phyloP scores from a whole-genome alignment of 495 filamentous ascomycete species.

The Neurospora tetraspora region DNA sequence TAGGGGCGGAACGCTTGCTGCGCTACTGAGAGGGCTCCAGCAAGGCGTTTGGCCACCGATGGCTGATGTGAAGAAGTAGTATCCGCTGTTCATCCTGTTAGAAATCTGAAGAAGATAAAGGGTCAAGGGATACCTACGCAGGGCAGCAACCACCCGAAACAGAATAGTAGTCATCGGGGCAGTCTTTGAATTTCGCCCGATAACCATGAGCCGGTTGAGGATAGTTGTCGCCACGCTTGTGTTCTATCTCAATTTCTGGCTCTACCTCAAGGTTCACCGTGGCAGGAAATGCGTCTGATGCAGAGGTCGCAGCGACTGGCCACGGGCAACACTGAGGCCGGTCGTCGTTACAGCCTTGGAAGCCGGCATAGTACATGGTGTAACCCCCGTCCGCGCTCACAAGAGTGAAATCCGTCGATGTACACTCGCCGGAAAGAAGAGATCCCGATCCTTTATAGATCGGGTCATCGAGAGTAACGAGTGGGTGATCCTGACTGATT shows the following conservation, averaged over 20 bases:
- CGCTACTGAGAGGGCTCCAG: constrained; percentile 10
- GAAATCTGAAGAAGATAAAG: not conserved
- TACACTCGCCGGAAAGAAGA: constrained; percentile 15
- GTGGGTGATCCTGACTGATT: not conserved
- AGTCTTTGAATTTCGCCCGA: constrained; percentile 4
- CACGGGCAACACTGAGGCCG: constrained; percentile 21
- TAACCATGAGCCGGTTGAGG: constrained; percentile 10
- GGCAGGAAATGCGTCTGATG: not conserved
- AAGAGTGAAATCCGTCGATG: constrained; percentile 16
- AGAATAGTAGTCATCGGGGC: constrained; percentile 21
- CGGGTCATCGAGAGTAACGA: constrained; percentile 1
- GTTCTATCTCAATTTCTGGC: not conserved
- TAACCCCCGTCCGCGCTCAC: constrained; percentile 11
- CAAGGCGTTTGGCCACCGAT: constrained; percentile 19
- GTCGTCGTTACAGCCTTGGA: constrained; percentile 17
- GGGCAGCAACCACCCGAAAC: constrained; percentile 20
- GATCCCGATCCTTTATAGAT: constrained; percentile 10
- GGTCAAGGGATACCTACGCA: constrained; percentile 5
- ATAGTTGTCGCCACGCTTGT: constrained; percentile 6
- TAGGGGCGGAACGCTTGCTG: constrained; percentile 6
- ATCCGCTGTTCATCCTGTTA: constrained; percentile 8
- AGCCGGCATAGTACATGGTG: constrained; percentile 17
- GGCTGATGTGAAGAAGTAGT: constrained; percentile 13
- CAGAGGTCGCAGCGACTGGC: constrained; percentile 5
- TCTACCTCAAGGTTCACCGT: not conserved